Percentiles rank a stretch among this genome's conserved stretches.
Conservation (phyloP, 1,284 basidiomycete genomes). For the Uromyces viciae-fabae region DNA sequence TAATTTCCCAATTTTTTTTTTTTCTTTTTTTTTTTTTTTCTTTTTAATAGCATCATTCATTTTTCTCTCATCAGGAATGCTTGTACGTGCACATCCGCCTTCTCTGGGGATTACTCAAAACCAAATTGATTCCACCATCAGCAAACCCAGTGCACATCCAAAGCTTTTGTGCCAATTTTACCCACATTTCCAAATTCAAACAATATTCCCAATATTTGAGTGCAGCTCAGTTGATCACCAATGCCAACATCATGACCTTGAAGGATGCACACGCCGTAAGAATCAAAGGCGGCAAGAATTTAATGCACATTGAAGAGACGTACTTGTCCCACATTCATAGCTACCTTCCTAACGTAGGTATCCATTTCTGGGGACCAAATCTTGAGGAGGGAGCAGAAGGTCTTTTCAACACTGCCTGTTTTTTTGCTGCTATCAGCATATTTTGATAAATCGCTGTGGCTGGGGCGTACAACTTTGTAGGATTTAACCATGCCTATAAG, state of each 20-base stretch:
- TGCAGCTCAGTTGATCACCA: not conserved
- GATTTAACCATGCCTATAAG: not conserved
- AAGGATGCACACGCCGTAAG: not conserved
- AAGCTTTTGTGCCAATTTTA: not conserved
- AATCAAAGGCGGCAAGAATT: not conserved
- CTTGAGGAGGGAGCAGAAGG: slow-evolving; percentile 4
- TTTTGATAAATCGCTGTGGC: slow-evolving; percentile 19
- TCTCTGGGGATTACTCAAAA: slow-evolving; percentile 10
- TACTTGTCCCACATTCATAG: slow-evolving; percentile 15
- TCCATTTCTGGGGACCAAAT: slow-evolving; percentile 29
- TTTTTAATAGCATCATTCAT: too few species aligned
- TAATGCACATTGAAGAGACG: not conserved
- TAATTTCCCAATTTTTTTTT: too few species aligned
- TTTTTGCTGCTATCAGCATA: not conserved
- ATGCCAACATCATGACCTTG: not conserved
- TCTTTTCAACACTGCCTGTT: slow-evolving; percentile 24
- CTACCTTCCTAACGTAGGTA: slow-evolving; percentile 15
- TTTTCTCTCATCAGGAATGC: too few species aligned
- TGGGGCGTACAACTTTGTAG: slow-evolving; percentile 7
- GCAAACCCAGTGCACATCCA: not conserved
- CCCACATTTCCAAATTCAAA: not conserved
- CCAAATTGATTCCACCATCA: not conserved
- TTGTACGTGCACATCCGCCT: slow-evolving; percentile 11
- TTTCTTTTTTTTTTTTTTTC: too few species aligned
- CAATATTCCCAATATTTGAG: not conserved